phyloP scores from a whole-genome alignment of 768 basidiomycete genomes.

The Boletus edulis region DNA sequence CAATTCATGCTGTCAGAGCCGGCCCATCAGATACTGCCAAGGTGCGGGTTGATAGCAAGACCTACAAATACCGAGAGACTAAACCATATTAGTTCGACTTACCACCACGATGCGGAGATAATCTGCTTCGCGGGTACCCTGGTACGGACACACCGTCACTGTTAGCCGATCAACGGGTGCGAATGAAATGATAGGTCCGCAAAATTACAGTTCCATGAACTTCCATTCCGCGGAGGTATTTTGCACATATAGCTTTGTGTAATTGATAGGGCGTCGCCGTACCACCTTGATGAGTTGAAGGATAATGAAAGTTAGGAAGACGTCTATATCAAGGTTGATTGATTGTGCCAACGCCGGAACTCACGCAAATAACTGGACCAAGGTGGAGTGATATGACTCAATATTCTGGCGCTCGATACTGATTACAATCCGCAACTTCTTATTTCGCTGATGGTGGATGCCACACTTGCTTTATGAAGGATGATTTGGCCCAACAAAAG shows the following conservation, averaged over 20 bases:
- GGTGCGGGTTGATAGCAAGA: not conserved
- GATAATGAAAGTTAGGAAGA: not conserved
- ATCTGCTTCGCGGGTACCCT: slow-evolving; percentile 15
- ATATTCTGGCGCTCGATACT: not conserved
- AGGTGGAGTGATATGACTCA: not conserved
- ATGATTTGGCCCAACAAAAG: not conserved
- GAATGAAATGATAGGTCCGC: slow-evolving; percentile 17
- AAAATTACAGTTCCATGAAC: slow-evolving; percentile 7
- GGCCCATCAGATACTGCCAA: not conserved
- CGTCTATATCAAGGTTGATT: slow-evolving; percentile 10
- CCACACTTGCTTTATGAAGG: not conserved
- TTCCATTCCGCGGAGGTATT: slow-evolving; percentile 23
- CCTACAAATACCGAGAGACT: slow-evolving; percentile 4
- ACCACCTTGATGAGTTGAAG: not conserved
- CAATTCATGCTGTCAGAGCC: not conserved
- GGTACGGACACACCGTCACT: not conserved
- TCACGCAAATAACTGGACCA: slow-evolving; percentile 2
- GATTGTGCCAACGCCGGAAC: not conserved
- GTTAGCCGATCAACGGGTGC: slow-evolving; percentile 7
- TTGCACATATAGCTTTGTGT: not conserved
- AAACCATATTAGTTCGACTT: slow-evolving; percentile 7
- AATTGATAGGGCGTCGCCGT: slow-evolving; percentile 1
- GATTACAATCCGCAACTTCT: not conserved
- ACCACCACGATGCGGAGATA: slow-evolving; percentile 22
- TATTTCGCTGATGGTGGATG: not conserved